These are phyloP conservation scores for Alternaria conjuncta DNA, from an alignment of 2,329 filamentous ascomycete genomes.

Conservation along the genomic window DNA sequence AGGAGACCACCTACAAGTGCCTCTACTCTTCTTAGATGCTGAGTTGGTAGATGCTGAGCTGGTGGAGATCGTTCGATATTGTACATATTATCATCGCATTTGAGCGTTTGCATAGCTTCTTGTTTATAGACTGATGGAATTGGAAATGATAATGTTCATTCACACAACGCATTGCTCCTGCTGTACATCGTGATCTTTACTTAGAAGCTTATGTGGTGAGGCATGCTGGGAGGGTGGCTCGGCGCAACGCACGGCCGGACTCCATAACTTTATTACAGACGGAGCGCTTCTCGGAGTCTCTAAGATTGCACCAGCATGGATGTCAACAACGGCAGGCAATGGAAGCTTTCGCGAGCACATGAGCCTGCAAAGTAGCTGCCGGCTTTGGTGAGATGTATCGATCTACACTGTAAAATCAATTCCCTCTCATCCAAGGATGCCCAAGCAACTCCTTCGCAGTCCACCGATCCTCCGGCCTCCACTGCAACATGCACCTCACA, in stretches of 20 bases:
- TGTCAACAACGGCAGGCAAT: not conserved
- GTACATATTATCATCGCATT: conserved; percentile 4
- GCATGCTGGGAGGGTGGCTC: not conserved
- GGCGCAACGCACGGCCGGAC: not conserved
- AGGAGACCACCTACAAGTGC: conserved; percentile 9
- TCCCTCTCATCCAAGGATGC: conserved; percentile 6
- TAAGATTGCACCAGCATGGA: not conserved
- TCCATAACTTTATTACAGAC: not conserved
- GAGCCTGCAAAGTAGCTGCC: not conserved
- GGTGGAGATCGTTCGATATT: not conserved
- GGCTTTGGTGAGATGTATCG: not conserved
- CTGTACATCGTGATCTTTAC: not conserved
- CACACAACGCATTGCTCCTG: not conserved
- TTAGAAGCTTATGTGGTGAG: not conserved
- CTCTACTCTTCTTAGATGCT: conserved; percentile 10
- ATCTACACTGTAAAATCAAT: not conserved
- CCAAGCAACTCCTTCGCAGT: conserved; percentile 19
- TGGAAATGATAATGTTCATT: conserved; percentile 1
- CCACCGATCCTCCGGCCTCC: conserved; percentile 43
- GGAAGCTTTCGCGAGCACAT: not conserved
- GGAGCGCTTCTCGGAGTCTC: not conserved
- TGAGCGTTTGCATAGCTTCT: conserved; percentile 7
- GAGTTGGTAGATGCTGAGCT: not conserved
- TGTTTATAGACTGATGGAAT: conserved; percentile 3
- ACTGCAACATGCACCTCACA: conserved; percentile 45